Evolutionary conservation across 2,329 filamentous ascomycete species (phyloP).

Genomic region (Macrophomina phaseolina): DNA sequence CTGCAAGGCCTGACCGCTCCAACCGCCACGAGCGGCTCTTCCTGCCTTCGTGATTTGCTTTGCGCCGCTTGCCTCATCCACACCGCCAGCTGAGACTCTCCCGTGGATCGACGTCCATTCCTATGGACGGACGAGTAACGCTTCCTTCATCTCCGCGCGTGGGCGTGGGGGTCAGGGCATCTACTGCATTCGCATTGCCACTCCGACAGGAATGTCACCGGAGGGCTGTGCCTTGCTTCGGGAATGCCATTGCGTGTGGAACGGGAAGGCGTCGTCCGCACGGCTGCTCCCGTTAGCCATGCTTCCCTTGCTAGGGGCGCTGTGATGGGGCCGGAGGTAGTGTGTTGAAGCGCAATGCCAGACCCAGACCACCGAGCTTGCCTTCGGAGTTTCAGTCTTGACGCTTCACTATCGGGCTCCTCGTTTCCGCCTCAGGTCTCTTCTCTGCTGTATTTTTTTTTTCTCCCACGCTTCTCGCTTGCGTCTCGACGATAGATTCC

Average conservation of each 20-base stretch:
- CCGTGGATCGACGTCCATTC: not conserved
- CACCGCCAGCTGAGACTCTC: constrained; percentile 8
- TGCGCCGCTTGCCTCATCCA: not conserved
- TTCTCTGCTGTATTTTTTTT: too few relatives aligned
- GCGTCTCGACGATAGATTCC: too few relatives aligned
- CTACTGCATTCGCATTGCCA: not conserved
- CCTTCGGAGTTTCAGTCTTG: too few relatives aligned
- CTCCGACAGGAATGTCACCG: not conserved
- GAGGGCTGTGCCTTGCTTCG: constrained; percentile 7
- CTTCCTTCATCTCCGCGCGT: not conserved
- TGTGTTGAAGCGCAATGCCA: too few relatives aligned
- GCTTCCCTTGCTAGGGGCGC: not conserved
- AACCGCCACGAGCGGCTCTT: constrained; percentile 16
- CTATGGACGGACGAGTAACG: not conserved
- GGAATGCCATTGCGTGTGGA: not conserved
- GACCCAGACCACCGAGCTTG: not conserved
- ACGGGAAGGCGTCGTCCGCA: not conserved
- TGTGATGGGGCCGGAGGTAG: not conserved
- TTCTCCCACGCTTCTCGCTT: too few relatives aligned
- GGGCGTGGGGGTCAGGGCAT: not conserved
- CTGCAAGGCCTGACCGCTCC: constrained; percentile 22
- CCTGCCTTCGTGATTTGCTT: not conserved
- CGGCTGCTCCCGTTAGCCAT: not conserved
- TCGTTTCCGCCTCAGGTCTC: too few relatives aligned
- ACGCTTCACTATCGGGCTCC: too few relatives aligned